Conservation (phyloP, 139 green algal genomes). For the Mesotaenium endlicherianum region DNA sequence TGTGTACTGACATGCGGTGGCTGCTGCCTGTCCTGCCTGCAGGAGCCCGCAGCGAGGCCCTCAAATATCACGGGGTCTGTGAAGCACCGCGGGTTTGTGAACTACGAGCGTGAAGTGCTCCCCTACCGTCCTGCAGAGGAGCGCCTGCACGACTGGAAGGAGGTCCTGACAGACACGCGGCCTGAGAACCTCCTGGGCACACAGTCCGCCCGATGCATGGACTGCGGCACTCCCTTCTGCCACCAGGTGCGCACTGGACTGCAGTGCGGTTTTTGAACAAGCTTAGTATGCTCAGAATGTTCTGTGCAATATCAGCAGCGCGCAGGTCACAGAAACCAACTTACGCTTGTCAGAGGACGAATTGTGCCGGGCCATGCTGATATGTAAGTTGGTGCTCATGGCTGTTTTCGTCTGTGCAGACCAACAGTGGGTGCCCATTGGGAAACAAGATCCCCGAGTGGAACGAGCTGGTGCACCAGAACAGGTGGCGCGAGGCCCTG, state of each 20-base stretch:
- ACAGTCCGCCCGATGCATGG: conserved; percentile 91
- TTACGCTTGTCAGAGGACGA: too few species aligned
- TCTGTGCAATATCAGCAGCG: too few species aligned
- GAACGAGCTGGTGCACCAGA: conserved; percentile 93
- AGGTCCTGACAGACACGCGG: conserved; percentile 68
- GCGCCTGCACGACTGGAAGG: conserved; percentile 84
- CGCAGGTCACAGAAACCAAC: too few species aligned
- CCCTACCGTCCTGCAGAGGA: conserved; percentile 80
- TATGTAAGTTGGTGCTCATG: too few species aligned
- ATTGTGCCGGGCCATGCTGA: too few species aligned
- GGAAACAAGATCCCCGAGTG: conserved; percentile 96
- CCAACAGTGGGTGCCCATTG: conserved; percentile 79
- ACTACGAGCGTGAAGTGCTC: conserved; percentile 81
- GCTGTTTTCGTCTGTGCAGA: too few species aligned
- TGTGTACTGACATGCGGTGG: neutral
- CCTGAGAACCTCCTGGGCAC: conserved; percentile 77
- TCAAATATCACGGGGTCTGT: conserved; percentile 40
- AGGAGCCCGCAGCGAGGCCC: neutral
- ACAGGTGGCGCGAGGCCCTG: conserved; percentile 84
- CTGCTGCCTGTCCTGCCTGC: neutral
- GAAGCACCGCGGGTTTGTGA: conserved; percentile 83
- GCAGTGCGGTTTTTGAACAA: too few species aligned
- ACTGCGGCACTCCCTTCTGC: conserved; percentile 96
- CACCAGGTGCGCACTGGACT: conserved; percentile 57
- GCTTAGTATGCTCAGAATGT: too few species aligned